A percentile compares a stretch with the other conserved stretches of the same genome.
These are phyloP conservation scores for Auriscalpium orientale DNA, from an alignment of 768 basidiomycete species.

Conservation along the genomic window DNA sequence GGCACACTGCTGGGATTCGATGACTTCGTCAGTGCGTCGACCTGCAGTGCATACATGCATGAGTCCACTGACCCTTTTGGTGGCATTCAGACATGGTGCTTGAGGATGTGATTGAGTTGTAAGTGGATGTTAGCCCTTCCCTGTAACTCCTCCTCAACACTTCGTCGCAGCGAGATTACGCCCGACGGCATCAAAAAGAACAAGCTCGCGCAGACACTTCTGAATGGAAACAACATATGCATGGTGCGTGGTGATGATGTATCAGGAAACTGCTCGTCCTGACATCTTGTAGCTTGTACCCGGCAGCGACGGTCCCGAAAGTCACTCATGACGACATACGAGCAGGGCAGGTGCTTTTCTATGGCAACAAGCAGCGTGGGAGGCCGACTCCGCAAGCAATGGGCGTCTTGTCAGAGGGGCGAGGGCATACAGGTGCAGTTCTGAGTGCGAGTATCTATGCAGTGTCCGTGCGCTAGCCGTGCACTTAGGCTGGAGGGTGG, in stretches of 20 bases:
- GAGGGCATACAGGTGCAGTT: no score
- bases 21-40: slow-evolving; percentile 94
- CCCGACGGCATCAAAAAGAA: slow-evolving; percentile 75
- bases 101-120: slow-evolving; percentile 97
- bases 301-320: slow-evolving; percentile 62
- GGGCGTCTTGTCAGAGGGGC: no score
- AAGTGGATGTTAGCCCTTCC: slow-evolving; percentile 23
- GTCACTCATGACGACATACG: slow-evolving; percentile 12
- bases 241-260: slow-evolving; percentile 47
- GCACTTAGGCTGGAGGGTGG: no score
- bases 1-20: slow-evolving; percentile 94
- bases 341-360: background rate
- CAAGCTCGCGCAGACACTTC: slow-evolving; percentile 75
- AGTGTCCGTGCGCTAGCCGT: no score
- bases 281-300: slow-evolving; percentile 54
- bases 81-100: slow-evolving; percentile 72
- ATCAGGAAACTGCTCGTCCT: background rate
- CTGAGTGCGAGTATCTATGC: no score
- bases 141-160: background rate
- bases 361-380: no score
- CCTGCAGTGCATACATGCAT: background rate
- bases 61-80: background rate
- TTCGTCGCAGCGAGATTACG: slow-evolving; percentile 65
- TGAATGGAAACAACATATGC: slow-evolving; percentile 95
- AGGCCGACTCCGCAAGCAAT: no score